These are phyloP conservation scores for Trichoderma aggressivum DNA, from an alignment of 2,329 filamentous ascomycete species.

Conservation along the genomic window DNA sequence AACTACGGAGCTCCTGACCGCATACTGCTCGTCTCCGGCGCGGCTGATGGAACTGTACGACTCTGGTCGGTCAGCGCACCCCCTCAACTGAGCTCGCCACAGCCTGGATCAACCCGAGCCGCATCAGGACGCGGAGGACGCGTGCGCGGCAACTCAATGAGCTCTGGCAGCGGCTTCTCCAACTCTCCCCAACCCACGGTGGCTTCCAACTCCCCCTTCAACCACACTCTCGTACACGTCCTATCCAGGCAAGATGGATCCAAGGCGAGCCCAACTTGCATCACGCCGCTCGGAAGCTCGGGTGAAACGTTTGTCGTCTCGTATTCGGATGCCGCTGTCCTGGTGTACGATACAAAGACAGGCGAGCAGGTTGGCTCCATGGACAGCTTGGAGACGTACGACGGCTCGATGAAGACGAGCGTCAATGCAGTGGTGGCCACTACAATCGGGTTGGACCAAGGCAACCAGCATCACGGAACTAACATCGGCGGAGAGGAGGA, in stretches of 20 bases:
- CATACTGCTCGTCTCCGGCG: conserved; percentile 85
- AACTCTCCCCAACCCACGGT: conserved; percentile 85
- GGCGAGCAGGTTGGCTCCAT: conserved; percentile 90
- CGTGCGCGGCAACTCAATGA: conserved; percentile 86
- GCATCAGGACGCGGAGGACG: conserved; percentile 61
- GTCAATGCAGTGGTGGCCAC: conserved; percentile 92
- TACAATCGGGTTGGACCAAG: conserved; percentile 75
- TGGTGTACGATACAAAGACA: conserved; percentile 88
- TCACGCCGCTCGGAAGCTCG: conserved; percentile 77
- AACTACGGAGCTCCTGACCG: conserved; percentile 78
- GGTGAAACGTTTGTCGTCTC: conserved; percentile 91
- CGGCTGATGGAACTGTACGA: conserved; percentile 85
- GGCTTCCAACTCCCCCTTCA: conserved; percentile 80
- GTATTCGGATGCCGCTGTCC: conserved; percentile 83
- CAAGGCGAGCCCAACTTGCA: conserved; percentile 79
- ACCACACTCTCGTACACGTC: conserved; percentile 82
- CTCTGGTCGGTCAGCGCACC: conserved; percentile 94
- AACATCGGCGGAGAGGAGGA: conserved; percentile 69
- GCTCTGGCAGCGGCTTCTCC: conserved; percentile 87
- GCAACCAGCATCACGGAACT: conserved; percentile 50
- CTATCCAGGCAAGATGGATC: conserved; percentile 67
- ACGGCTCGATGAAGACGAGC: conserved; percentile 72
- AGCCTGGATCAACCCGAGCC: conserved; percentile 62
- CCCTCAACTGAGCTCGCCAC: conserved; percentile 78
- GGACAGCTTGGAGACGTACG: conserved; percentile 91